phyloP scores from a whole-genome alignment of 2,329 filamentous ascomycete species.

The Didymella exigua region DNA sequence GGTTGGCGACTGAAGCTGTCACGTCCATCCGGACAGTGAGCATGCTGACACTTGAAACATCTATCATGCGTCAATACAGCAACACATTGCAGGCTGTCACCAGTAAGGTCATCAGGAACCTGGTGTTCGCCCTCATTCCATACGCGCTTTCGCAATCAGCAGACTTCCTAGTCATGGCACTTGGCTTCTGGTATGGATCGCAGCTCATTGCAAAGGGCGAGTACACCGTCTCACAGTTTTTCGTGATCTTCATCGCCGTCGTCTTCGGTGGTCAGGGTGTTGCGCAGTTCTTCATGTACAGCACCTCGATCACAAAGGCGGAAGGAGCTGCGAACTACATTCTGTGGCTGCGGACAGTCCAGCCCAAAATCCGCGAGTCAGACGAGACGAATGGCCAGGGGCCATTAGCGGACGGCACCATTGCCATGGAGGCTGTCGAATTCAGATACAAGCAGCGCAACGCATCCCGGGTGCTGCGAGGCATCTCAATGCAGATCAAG shows the following conservation, averaged over 20 bases:
- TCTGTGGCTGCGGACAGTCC: not conserved
- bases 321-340: constrained; percentile 8
- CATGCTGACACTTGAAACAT: constrained; percentile 9
- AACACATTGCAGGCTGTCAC: constrained; percentile 1
- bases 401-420: constrained; percentile 33
- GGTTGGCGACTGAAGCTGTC: constrained; percentile 8
- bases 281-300: constrained; percentile 12
- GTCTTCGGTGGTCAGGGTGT: constrained; percentile 14
- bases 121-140: constrained; percentile 4
- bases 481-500: constrained; percentile 52
- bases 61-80: constrained; percentile 2
- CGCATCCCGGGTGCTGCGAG: constrained; percentile 77
- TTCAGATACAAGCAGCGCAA: constrained; percentile 87
- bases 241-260: constrained; percentile 14
- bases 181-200: constrained; percentile 14
- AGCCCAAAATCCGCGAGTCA: constrained; percentile 3
- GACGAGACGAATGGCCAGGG: not conserved
- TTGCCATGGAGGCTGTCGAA: constrained; percentile 79
- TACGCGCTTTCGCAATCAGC: constrained; percentile 10
- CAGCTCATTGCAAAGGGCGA: constrained; percentile 7
- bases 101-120: not conserved
- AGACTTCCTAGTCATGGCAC: constrained; percentile 9
- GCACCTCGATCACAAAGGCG: constrained; percentile 9
- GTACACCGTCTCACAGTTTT: constrained; percentile 2
- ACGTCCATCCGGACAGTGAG: constrained; percentile 15